Conservation (phyloP, 805 yeast genomes). For the Ogataea zsoltii region DNA sequence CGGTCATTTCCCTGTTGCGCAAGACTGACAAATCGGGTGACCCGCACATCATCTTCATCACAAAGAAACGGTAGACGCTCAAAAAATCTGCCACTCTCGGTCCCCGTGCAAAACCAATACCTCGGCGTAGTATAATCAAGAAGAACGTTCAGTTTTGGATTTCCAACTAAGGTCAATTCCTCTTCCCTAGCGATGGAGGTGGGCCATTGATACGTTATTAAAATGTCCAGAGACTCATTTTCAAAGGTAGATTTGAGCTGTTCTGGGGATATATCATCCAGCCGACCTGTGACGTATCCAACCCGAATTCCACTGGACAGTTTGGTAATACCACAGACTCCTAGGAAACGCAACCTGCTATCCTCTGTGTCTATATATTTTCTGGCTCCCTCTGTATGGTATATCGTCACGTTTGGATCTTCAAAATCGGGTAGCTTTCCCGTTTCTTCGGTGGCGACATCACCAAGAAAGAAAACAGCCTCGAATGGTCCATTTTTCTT, state of each 20-base stretch:
- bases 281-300: conserved; percentile 44
- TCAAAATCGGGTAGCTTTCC: conserved; percentile 8
- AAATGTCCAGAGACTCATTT: conserved; percentile 46
- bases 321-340: conserved; percentile 39
- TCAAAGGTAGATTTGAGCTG: conserved; percentile 21
- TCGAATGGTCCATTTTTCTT: conserved; percentile 68
- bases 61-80: conserved; percentile 63
- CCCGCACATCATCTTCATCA: conserved; percentile 39
- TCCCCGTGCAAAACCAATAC: conserved; percentile 66
- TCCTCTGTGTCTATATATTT: conserved; percentile 3
- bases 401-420: conserved; percentile 25
- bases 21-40: conserved; percentile 67
- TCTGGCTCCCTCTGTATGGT: conserved; percentile 27
- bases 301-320: conserved; percentile 47
- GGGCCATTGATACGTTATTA: conserved; percentile 66
- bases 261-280: conserved; percentile 28
- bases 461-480: conserved; percentile 53
- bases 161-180: conserved; percentile 45
- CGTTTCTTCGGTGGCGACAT: conserved; percentile 28
- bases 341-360: conserved; percentile 35
- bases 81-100: conserved; percentile 45
- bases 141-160: conserved; percentile 45
- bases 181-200: conserved; percentile 46
- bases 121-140: conserved; percentile 52
- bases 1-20: conserved; percentile 56